Conservation (phyloP, 495 filamentous ascomycete genomes). For the Trichoderma asperelloides region DNA sequence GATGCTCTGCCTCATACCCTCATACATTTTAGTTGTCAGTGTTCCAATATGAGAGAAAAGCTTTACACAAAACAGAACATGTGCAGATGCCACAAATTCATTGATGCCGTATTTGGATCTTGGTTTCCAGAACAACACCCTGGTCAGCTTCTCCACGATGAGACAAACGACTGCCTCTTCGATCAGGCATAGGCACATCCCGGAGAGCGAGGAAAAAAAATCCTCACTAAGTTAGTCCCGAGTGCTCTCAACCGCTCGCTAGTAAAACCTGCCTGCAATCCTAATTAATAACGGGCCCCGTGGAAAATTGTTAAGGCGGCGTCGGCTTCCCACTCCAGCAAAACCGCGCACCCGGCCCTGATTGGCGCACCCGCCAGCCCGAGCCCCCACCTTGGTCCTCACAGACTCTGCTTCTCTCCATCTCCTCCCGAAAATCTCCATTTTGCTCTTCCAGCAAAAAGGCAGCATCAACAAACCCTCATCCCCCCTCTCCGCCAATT, state of each 20-base stretch:
- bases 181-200: too few species aligned
- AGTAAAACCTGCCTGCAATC: not conserved
- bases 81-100: too few species aligned
- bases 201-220: too few species aligned
- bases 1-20: too few species aligned
- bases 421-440: slow-evolving; percentile 13
- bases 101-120: too few species aligned
- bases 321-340: slow-evolving; percentile 4
- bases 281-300: not conserved
- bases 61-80: too few species aligned
- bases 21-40: too few species aligned
- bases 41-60: too few species aligned
- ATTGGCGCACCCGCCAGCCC: slow-evolving; percentile 6
- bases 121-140: too few species aligned
- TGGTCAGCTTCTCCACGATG: too few species aligned
- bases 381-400: slow-evolving; percentile 8
- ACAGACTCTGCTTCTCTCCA: slow-evolving; percentile 10
- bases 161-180: too few species aligned
- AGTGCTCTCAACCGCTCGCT: not conserved
- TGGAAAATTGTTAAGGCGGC: slow-evolving; percentile 10
- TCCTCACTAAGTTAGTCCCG: too few species aligned
- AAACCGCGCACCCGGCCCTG: slow-evolving; percentile 6
- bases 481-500: slow-evolving; percentile 43
- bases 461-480: slow-evolving; percentile 13
- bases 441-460: slow-evolving; percentile 11